Evolutionary conservation across 2,329 filamentous ascomycete species (phyloP).

Genomic region (Massarina eburnea): DNA sequence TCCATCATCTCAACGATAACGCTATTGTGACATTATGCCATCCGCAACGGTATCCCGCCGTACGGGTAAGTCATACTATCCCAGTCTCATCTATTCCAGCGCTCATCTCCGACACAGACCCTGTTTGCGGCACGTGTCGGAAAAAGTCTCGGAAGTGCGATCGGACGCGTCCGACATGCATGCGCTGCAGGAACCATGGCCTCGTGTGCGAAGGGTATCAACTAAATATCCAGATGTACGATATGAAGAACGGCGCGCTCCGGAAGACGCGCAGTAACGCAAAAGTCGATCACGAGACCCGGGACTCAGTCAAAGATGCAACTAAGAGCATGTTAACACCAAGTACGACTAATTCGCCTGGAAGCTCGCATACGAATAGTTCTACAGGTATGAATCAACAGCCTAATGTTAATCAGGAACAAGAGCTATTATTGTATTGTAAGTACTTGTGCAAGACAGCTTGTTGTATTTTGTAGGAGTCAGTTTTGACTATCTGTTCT

Average conservation of each 20-base stretch:
- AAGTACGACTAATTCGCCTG: background rate
- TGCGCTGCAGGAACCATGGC: constrained; percentile 11
- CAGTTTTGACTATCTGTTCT: background rate
- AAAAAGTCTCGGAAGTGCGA: constrained; percentile 17
- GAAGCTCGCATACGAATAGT: background rate
- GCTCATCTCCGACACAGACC: constrained; percentile 7
- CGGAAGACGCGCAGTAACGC: constrained; percentile 4
- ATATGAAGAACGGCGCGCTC: constrained; percentile 4
- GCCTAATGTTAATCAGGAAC: constrained; percentile 3
- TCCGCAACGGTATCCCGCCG: background rate
- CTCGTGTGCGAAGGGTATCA: constrained; percentile 17
- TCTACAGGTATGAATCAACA: background rate
- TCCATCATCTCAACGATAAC: too few relatives aligned
- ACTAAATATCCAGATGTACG: constrained; percentile 14
- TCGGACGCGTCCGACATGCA: constrained; percentile 12
- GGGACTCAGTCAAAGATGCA: background rate
- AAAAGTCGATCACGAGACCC: constrained; percentile 1
- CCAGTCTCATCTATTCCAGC: background rate
- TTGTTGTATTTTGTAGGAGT: too few relatives aligned
- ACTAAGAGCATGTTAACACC: background rate
- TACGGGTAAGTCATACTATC: background rate
- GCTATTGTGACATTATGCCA: too few relatives aligned
- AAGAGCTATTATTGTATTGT: constrained; percentile 5
- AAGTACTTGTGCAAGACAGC: background rate
- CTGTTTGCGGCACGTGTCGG: constrained; percentile 17